These are phyloP conservation scores for Pichia heedii DNA, from an alignment of 805 yeast species.

Conservation along the genomic window DNA sequence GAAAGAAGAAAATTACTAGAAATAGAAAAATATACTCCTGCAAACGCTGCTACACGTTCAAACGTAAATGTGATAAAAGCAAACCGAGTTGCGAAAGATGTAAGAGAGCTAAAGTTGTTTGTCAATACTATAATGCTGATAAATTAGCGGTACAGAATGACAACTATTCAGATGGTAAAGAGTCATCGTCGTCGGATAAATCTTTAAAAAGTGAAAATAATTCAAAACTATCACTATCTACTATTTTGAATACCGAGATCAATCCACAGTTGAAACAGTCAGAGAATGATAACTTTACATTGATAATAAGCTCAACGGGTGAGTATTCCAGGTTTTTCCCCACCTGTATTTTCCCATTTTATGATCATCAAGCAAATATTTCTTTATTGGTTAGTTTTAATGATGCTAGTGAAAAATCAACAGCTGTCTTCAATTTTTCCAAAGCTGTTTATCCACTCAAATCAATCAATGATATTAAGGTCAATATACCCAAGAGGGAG, in stretches of 20 bases:
- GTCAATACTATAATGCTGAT: conserved; percentile 12
- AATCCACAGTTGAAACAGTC: conserved; percentile 10
- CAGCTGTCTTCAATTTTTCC: conserved; percentile 13
- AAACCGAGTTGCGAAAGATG: conserved; percentile 14
- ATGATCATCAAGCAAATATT: conserved; percentile 15
- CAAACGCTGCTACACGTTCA: conserved; percentile 13
- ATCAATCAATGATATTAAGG: conserved; percentile 4
- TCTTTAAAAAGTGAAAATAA: not conserved
- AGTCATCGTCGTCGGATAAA: too few species aligned
- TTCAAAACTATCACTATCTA: not conserved
- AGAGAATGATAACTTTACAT: conserved; percentile 16
- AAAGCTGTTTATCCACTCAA: conserved; percentile 10
- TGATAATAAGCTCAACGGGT: conserved; percentile 6
- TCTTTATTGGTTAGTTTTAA: conserved; percentile 10
- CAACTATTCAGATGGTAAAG: conserved; percentile 3
- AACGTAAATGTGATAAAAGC: conserved; percentile 16
- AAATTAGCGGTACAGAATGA: not conserved
- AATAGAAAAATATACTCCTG: conserved; percentile 15
- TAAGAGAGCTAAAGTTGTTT: conserved; percentile 5
- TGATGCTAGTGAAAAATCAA: not conserved
- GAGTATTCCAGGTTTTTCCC: conserved; percentile 19
- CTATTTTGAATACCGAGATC: conserved; percentile 10
- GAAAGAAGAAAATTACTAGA: conserved; percentile 7
- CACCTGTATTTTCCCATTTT: conserved; percentile 14
- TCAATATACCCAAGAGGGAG: conserved; percentile 9